phyloP scores from a whole-genome alignment of 257 asterid species.

The Gentiana dahurica region DNA sequence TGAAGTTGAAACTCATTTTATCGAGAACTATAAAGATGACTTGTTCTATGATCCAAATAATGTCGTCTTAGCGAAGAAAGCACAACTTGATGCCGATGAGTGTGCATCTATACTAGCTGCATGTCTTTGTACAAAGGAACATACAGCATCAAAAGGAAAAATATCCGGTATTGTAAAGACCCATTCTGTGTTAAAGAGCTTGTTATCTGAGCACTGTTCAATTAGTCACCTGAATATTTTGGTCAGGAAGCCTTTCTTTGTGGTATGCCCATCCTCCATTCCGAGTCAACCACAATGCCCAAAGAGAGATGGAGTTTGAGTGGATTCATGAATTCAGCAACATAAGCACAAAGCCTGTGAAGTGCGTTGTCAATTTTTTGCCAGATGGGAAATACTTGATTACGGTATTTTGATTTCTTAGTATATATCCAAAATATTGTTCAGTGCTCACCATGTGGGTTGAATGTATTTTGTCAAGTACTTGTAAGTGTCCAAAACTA shows the following conservation, averaged over 20 bases:
- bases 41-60: constrained; percentile 45
- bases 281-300: constrained; percentile 61
- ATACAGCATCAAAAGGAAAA: constrained; percentile 25
- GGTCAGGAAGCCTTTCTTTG: constrained; percentile 46
- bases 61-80: constrained; percentile 32
- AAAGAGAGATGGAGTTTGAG: constrained; percentile 54
- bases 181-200: constrained; percentile 10
- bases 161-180: constrained; percentile 41
- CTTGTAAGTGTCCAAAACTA: constrained; percentile 2
- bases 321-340: constrained; percentile 58
- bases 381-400: constrained; percentile 63
- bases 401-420: constrained; percentile 37
- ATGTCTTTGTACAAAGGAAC: constrained; percentile 62
- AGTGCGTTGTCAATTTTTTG: constrained; percentile 35
- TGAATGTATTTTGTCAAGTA: constrained; percentile 7
- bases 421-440: not conserved
- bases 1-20: constrained; percentile 93
- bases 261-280: constrained; percentile 89
- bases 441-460: constrained; percentile 1
- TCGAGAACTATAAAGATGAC: constrained; percentile 68
- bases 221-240: constrained; percentile 13
- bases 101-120: constrained; percentile 76
- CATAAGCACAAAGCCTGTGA: constrained; percentile 28
- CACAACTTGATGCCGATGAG: constrained; percentile 31
- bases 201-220: constrained; percentile 9